These are phyloP conservation scores for Xanthoceras sorbifolium DNA, from an alignment of 345 rosid species.

Conservation along the genomic window DNA sequence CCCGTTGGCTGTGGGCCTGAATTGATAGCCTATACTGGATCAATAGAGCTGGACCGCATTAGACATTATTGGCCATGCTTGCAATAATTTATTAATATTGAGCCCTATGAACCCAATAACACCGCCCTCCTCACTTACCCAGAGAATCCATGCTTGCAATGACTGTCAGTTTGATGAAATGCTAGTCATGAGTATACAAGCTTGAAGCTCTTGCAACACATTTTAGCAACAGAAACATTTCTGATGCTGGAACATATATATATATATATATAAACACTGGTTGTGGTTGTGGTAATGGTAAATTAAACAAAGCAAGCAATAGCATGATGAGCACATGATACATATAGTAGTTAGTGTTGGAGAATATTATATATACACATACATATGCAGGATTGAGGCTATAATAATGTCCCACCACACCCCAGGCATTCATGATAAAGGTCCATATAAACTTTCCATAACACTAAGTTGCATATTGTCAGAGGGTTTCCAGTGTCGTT, in stretches of 20 bases:
- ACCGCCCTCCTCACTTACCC: no score
- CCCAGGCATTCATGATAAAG: conserved; percentile 26
- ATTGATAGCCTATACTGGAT: no score
- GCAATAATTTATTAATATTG: no score
- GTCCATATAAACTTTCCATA: conserved; percentile 44
- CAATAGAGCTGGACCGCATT: no score
- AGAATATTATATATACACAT: not conserved
- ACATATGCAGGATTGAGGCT: not conserved
- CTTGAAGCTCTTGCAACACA: not conserved
- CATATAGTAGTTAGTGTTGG: not conserved
- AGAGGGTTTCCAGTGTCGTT: conserved; percentile 63
- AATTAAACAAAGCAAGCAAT: not conserved
- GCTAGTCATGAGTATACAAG: not conserved
- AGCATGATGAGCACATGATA: not conserved
- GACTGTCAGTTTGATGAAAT: no score
- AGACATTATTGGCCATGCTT: not conserved
- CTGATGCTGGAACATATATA: not conserved
- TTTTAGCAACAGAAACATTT: not conserved
- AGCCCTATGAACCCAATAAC: not conserved
- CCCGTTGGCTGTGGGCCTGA: no score
- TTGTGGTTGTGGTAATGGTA: not conserved
- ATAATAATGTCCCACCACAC: not conserved
- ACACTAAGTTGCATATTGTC: conserved; percentile 52
- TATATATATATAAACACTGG: not conserved
- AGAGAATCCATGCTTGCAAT: not conserved